phyloP scores from a whole-genome alignment of 2,329 filamentous ascomycete genomes.

The Clarireedia paspali region DNA sequence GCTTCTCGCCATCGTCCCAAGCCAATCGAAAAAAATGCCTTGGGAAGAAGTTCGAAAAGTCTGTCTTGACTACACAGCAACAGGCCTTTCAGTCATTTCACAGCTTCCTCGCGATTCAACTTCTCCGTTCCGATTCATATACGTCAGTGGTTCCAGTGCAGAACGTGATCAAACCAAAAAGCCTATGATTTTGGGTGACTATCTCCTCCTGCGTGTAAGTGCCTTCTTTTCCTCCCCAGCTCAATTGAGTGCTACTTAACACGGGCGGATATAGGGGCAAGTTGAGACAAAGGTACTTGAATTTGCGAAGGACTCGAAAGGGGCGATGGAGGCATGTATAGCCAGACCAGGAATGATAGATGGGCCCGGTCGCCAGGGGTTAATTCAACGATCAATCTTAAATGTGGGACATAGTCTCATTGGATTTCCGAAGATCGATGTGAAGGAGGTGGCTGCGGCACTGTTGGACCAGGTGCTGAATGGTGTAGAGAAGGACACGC shows the following conservation, averaged over 20 bases:
- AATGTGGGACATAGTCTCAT: conserved; percentile 12
- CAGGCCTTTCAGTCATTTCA: conserved; percentile 30
- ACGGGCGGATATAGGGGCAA: conserved; percentile 33
- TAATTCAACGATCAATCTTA: conserved; percentile 8
- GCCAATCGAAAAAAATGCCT: conserved; percentile 24
- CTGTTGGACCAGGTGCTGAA: conserved; percentile 33
- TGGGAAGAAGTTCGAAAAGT: conserved; percentile 34
- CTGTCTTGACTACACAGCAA: conserved; percentile 33
- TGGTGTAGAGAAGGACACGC: too few relatives aligned
- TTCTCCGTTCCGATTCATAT: conserved; percentile 38
- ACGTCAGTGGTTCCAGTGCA: conserved; percentile 38
- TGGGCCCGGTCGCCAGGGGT: conserved; percentile 18
- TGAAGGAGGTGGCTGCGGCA: conserved; percentile 34
- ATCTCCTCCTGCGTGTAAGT: conserved; percentile 39
- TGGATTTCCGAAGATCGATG: conserved; percentile 30
- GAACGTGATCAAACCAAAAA: conserved; percentile 39
- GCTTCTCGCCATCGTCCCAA: conserved; percentile 37
- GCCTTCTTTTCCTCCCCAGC: not conserved
- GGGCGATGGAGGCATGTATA: conserved; percentile 32
- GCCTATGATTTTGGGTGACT: conserved; percentile 33
- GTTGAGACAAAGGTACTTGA: conserved; percentile 37
- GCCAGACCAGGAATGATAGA: conserved; percentile 38
- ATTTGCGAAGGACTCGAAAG: conserved; percentile 32
- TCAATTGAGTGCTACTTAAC: not conserved
- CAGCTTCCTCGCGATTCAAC: not conserved